These are phyloP conservation scores for Penicillium sp. DNA, from an alignment of 2,329 filamentous ascomycete species.

Conservation along the genomic window DNA sequence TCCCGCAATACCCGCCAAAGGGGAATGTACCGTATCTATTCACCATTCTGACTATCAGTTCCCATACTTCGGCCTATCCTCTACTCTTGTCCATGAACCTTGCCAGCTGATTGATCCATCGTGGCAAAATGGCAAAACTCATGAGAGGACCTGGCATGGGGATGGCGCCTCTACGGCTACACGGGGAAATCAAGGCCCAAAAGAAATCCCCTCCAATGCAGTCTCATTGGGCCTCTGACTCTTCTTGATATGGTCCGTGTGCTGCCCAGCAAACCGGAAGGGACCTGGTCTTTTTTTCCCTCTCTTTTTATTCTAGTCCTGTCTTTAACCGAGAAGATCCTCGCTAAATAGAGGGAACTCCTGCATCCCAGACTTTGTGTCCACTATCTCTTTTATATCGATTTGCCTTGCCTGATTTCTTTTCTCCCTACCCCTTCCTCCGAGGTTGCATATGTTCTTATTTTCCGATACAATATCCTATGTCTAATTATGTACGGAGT, in stretches of 20 bases:
- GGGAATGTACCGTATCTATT: neutral
- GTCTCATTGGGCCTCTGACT: slow-evolving; percentile 3
- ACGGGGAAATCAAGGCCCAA: slow-evolving; percentile 7
- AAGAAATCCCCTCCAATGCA: slow-evolving; percentile 2
- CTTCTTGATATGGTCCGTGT: slow-evolving; percentile 19
- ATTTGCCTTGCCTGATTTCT: neutral
- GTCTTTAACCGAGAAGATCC: neutral
- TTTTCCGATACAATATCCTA: slow-evolving; percentile 2
- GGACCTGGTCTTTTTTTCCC: neutral
- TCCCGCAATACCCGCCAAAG: neutral
- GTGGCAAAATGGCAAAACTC: slow-evolving; percentile 15
- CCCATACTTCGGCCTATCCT: slow-evolving; percentile 1
- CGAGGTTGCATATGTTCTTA: slow-evolving; percentile 6
- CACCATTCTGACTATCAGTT: neutral
- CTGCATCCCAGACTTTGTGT: slow-evolving; percentile 1
- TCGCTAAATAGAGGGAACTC: slow-evolving; percentile 14
- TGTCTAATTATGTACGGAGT: slow-evolving; percentile 8
- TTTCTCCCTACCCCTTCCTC: neutral
- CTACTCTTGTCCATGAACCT: neutral
- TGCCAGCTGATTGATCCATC: slow-evolving; percentile 19
- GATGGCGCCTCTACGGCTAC: slow-evolving; percentile 9
- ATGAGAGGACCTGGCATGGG: slow-evolving; percentile 9
- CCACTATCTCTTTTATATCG: slow-evolving; percentile 14
- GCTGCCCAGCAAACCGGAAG: slow-evolving; percentile 2
- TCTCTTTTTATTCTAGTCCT: neutral